These are phyloP conservation scores for Rutstroemia sp. DNA, from an alignment of 2,329 filamentous ascomycete genomes.

Conservation along the genomic window DNA sequence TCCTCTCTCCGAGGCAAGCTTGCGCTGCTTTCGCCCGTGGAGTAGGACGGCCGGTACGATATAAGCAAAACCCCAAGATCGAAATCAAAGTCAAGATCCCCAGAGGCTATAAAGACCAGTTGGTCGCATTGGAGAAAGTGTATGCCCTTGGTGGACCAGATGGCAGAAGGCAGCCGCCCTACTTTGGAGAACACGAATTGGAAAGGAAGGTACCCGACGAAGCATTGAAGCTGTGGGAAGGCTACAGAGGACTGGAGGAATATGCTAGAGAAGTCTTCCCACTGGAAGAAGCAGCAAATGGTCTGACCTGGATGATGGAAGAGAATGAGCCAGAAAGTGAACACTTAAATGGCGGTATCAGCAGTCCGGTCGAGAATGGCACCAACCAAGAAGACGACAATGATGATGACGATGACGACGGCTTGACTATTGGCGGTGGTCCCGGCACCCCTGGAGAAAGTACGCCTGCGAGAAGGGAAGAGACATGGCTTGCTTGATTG, in stretches of 20 bases:
- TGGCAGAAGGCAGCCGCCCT: slow-evolving; percentile 47
- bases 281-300: slow-evolving; percentile 90
- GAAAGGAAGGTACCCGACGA: slow-evolving; percentile 63
- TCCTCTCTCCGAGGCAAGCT: slow-evolving; percentile 74
- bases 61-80: slow-evolving; percentile 65
- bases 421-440: slow-evolving; percentile 24
- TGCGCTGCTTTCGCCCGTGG: slow-evolving; percentile 75
- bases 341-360: slow-evolving; percentile 25
- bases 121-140: slow-evolving; percentile 60
- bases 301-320: slow-evolving; percentile 81
- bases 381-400: slow-evolving; percentile 23
- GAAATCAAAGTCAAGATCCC: slow-evolving; percentile 82
- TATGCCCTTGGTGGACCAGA: slow-evolving; percentile 42
- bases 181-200: slow-evolving; percentile 51
- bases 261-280: slow-evolving; percentile 93
- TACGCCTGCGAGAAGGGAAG: slow-evolving; percentile 27
- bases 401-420: slow-evolving; percentile 44
- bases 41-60: slow-evolving; percentile 69
- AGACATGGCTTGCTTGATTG: slow-evolving; percentile 27
- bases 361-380: slow-evolving; percentile 22
- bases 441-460: slow-evolving; percentile 14
- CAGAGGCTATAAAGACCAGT: slow-evolving; percentile 78
- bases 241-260: slow-evolving; percentile 82
- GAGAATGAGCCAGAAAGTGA: slow-evolving; percentile 33
- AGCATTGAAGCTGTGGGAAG: slow-evolving; percentile 82